Base-by-base conservation (phyloP, 106 monocot species). In the Allium fistulosum region DNA sequence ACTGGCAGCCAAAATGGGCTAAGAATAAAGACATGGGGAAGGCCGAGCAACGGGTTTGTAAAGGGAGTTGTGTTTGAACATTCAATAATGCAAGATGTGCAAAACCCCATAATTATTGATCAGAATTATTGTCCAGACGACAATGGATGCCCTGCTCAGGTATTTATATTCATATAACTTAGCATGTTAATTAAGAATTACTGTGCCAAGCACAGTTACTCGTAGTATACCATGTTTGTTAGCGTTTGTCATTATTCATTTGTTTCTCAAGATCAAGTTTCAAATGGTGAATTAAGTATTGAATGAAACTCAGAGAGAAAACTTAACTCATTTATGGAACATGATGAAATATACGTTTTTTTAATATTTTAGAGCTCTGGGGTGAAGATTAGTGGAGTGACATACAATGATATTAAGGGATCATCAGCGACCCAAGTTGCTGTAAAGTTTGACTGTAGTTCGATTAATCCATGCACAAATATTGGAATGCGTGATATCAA, bases 11-110 rank as follows among this genome's bases (percentile, higher is more conserved):
- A 72, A 10, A 78, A 78, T 6, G 78, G 72, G 4, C 51, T 78
- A 0, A 59, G 72, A n/a, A 68, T 78, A 46, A 72, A 72, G 60
- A 78, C 78, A 27, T 78, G 78, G 78, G 72, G 67, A 27, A 59
- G 61, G 1, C 78, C 72, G 0, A 73, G 72, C 48, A 4, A 53
- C 3, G 67, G 67, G 1, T 73, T 37, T 37, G 37, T 37, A 37
- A 37, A 37, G 37, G 72, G 62, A 8, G 62, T 78, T 12, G 10
- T 5, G 9, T 78, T 78, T 50, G 57, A 69, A 56, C 73, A 79
- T 37, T 59, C 58, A 9, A 26, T 62, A 17, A 79, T 79, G 79
- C 22, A 53, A 26, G 51, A 69, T 58, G 79, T 74, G 4, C 63
- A 69, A 9, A 79, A 73, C 65, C 73, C 73, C n/a, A 73, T 73